Evolutionary conservation across 1,284 basidiomycete genomes (phyloP).

Genomic region (Cryptococcus sp.): DNA sequence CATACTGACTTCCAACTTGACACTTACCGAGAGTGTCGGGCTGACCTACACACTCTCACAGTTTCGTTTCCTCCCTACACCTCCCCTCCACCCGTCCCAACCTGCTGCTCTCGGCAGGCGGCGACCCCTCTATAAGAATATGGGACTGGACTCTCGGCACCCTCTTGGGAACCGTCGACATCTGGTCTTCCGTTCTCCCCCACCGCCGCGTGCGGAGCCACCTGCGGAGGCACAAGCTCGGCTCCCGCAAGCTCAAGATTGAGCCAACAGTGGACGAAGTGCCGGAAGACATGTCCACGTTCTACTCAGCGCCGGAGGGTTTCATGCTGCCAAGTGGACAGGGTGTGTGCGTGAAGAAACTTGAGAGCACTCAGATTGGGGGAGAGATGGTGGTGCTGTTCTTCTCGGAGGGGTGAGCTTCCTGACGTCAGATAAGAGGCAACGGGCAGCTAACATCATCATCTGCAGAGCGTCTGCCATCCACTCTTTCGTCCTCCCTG

Average conservation of each 20-base stretch:
- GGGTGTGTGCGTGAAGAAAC: conserved; percentile 45
- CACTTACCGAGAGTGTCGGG: too few species aligned
- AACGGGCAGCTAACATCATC: conserved; percentile 4
- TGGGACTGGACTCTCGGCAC: conserved; percentile 74
- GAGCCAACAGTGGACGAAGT: conserved; percentile 30
- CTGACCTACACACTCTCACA: conserved; percentile 37
- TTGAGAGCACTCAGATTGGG: conserved; percentile 27
- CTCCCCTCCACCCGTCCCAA: conserved; percentile 58
- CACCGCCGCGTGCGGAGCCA: conserved; percentile 57
- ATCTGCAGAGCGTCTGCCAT: conserved; percentile 33
- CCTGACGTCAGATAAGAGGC: neutral
- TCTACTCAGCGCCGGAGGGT: conserved; percentile 38
- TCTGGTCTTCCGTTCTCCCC: conserved; percentile 60
- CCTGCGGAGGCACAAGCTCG: conserved; percentile 28
- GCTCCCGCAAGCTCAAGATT: conserved; percentile 22
- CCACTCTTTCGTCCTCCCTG: conserved; percentile 35
- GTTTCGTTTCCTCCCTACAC: conserved; percentile 77
- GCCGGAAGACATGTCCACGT: conserved; percentile 26
- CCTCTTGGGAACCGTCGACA: conserved; percentile 56
- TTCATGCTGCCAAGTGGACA: conserved; percentile 41
- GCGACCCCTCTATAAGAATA: conserved; percentile 69
- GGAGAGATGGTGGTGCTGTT: conserved; percentile 38
- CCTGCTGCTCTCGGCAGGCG: conserved; percentile 76
- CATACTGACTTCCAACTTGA: conserved; percentile 31
- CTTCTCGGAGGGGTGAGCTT: conserved; percentile 46